Percentiles rank a stretch among this genome's conserved stretches.
Conservation (phyloP, 257 asterid genomes). For the Jacaranda copaia region DNA sequence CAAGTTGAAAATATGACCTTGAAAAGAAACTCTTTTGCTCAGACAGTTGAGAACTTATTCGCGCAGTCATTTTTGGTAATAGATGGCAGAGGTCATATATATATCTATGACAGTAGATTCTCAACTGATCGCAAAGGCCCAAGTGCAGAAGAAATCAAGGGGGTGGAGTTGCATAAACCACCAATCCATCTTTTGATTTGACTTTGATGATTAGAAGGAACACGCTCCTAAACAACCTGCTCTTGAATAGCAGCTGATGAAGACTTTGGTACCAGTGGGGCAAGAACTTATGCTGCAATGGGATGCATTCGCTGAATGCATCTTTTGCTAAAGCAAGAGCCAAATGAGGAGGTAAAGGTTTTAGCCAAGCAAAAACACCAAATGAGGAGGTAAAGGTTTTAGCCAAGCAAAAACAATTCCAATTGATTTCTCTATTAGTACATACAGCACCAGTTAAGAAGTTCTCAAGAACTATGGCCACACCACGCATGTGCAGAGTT, state of each 20-base stretch:
- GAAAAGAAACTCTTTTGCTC: constrained; percentile 60
- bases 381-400: not conserved
- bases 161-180: constrained; percentile 48
- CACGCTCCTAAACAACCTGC: not conserved
- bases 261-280: constrained; percentile 43
- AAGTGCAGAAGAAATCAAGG: constrained; percentile 36
- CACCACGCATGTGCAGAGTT: not conserved
- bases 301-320: constrained; percentile 15
- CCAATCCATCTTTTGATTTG: constrained; percentile 60
- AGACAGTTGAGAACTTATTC: constrained; percentile 68
- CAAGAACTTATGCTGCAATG: constrained; percentile 60
- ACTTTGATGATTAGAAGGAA: constrained; percentile 65
- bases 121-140: constrained; percentile 57
- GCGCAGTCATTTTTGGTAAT: constrained; percentile 63
- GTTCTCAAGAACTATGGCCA: constrained; percentile 39
- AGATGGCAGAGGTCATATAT: constrained; percentile 59
- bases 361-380: constrained; percentile 28
- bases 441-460: constrained; percentile 27
- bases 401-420: constrained; percentile 8
- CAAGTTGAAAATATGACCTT: constrained; percentile 53
- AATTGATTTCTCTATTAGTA: constrained; percentile 3
- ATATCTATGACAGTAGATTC: constrained; percentile 54
- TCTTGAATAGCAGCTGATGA: constrained; percentile 47
- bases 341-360: not conserved
- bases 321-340: constrained; percentile 19